These are phyloP conservation scores for Talaromyces proteolyticus DNA, from an alignment of 495 filamentous ascomycete genomes.

Conservation along the genomic window DNA sequence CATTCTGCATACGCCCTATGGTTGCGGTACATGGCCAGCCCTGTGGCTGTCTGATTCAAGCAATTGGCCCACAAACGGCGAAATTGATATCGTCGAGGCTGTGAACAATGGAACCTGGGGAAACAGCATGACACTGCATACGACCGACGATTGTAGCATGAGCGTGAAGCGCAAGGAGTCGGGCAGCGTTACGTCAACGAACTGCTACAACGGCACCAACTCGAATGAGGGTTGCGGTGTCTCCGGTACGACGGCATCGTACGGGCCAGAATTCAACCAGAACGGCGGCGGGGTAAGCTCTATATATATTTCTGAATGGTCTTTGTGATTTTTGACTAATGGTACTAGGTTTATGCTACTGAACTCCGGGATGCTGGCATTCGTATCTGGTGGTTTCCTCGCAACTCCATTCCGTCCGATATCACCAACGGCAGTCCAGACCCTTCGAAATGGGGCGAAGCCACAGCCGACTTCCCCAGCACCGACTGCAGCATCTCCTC, in stretches of 20 bases:
- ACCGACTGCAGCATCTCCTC: slow-evolving; percentile 40
- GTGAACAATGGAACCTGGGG: slow-evolving; percentile 39
- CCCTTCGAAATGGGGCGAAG: slow-evolving; percentile 39
- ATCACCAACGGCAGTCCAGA: slow-evolving; percentile 28
- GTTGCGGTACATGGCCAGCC: slow-evolving; percentile 51
- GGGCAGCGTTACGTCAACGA: slow-evolving; percentile 18
- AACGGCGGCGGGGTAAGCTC: slow-evolving; percentile 39
- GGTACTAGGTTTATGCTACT: slow-evolving; percentile 33
- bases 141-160: slow-evolving; percentile 38
- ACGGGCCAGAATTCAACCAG: slow-evolving; percentile 34
- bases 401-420: slow-evolving; percentile 31
- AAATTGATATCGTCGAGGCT: slow-evolving; percentile 45
- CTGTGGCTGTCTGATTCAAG: slow-evolving; percentile 58
- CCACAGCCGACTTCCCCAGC: slow-evolving; percentile 45
- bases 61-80: slow-evolving; percentile 52
- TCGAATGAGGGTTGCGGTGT: slow-evolving; percentile 42
- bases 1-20: slow-evolving; percentile 41
- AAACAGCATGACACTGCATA: slow-evolving; percentile 41
- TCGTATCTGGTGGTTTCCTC: slow-evolving; percentile 44
- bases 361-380: slow-evolving; percentile 41
- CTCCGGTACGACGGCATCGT: slow-evolving; percentile 23
- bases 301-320: too few species aligned
- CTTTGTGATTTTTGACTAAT: neutral
- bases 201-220: slow-evolving; percentile 30
- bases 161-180: slow-evolving; percentile 37